Evolutionary conservation across 768 basidiomycete species (phyloP), one percentile per base, ranked within the genome.

Genomic region (Tricholoma saponaceum): DNA sequence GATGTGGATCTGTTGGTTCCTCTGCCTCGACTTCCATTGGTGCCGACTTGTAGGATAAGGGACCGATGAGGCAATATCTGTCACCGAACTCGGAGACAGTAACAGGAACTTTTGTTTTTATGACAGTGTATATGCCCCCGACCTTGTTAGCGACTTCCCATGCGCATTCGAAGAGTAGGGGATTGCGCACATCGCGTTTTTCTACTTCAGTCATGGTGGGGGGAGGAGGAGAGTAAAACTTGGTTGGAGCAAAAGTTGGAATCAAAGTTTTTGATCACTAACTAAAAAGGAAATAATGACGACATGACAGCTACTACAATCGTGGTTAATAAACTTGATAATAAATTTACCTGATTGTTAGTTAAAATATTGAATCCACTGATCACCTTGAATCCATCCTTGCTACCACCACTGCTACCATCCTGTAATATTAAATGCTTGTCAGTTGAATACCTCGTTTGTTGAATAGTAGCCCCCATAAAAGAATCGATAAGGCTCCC

Each of bases 91-190:
- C 97, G 56, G 86, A 85, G 69, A 95, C 90, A 64, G 97, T 98
- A 76, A 99, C 93, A 55, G 97, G 97, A 56, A 97, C 95, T 71
- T 99, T 99, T 52, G 97, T 98, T 78, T 98, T 98, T 71, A 98
- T 97, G 76, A 99, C 96, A 62, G 96, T 98, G 82, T 98, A 98
- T 74, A 98, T 98, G 60, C 96, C 96, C 64, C 95, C 96, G 72
- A 98, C 95, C 75, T 97, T 98, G 84, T 98, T 97, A 32, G 90
- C 95, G 66, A 97, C 95, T 76, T 97, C 95, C 95, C 95, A 98
- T 32, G 95, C 95, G 71, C 89, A 92, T 70, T 97, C 95, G 68
- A 97, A 97, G 68, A 97, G 88, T 32, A 92, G 67, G 49, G 91
- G 84, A 63, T 87, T 83, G 67, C 84, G 84, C 51, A 91, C 84